Conservation (phyloP, 2,329 filamentous ascomycete genomes). For the Fusarium vanettenii region DNA sequence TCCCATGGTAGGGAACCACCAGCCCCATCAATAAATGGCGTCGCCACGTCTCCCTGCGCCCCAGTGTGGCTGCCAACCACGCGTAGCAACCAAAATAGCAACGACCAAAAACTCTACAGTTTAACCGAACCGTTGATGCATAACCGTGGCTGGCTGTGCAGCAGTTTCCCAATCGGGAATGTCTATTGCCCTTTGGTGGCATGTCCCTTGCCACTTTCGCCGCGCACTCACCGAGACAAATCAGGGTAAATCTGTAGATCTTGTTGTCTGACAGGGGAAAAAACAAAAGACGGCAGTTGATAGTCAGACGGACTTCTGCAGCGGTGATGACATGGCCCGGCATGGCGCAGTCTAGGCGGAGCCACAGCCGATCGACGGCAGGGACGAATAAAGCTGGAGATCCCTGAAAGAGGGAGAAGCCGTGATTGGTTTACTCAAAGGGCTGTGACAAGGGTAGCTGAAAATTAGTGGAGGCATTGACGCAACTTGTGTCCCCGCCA, state of each 20-base stretch:
- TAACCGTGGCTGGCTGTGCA: background rate
- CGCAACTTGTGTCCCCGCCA: conserved; percentile 7
- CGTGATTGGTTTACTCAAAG: background rate
- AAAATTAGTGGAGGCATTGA: conserved; percentile 8
- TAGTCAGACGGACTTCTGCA: background rate
- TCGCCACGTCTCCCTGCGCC: background rate
- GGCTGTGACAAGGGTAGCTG: background rate
- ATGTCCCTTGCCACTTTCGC: background rate
- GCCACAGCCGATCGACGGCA: conserved; percentile 19
- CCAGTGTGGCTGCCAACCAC: conserved; percentile 8
- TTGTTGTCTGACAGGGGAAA: background rate
- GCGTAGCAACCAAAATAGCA: conserved; percentile 26
- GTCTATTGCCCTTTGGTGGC: background rate
- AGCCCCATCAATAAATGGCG: background rate
- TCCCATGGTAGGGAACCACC: background rate
- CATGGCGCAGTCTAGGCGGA: conserved; percentile 26
- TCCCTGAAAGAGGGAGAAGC: background rate
- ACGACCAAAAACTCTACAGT: background rate
- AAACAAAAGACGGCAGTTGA: background rate
- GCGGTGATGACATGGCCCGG: conserved; percentile 29
- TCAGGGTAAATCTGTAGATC: background rate
- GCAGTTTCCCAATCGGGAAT: background rate
- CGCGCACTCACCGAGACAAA: background rate
- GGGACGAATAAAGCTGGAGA: background rate
- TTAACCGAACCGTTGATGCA: background rate